A percentile compares a stretch with the other conserved stretches of the same genome.
Evolutionary conservation across 257 asterid genomes (phyloP).

Genomic region (Ilex aquifolium): DNA sequence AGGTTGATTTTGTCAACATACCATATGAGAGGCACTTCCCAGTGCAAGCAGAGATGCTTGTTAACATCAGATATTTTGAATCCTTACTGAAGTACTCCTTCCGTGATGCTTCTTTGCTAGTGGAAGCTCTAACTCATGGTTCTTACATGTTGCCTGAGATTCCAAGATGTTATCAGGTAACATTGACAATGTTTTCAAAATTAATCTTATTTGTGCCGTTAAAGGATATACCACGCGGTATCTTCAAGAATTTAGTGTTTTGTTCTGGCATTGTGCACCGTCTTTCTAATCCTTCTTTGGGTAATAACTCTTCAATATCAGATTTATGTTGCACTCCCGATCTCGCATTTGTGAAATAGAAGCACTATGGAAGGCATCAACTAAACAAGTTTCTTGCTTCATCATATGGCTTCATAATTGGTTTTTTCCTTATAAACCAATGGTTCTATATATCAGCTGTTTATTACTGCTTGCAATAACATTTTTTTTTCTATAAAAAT

Average conservation of each 20-base stretch:
- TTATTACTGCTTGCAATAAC: background rate
- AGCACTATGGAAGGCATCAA: too few species aligned
- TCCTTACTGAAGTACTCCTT: slow-evolving; percentile 48
- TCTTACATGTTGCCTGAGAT: slow-evolving; percentile 85
- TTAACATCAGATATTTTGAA: slow-evolving; percentile 43
- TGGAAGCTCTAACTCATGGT: slow-evolving; percentile 87
- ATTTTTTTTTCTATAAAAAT: background rate
- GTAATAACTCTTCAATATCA: too few species aligned
- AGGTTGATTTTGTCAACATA: slow-evolving; percentile 27
- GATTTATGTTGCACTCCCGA: slow-evolving; percentile 3
- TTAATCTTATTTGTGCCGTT: too few species aligned
- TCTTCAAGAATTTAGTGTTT: too few species aligned
- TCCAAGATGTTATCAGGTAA: slow-evolving; percentile 88
- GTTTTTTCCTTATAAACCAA: too few species aligned
- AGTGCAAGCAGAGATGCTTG: slow-evolving; percentile 33
- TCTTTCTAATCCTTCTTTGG: background rate
- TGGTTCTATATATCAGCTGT: background rate
- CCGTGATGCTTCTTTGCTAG: slow-evolving; percentile 57
- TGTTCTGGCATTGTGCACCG: background rate
- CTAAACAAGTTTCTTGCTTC: too few species aligned
- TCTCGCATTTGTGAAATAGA: too few species aligned
- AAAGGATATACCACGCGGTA: too few species aligned
- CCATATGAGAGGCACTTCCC: slow-evolving; percentile 42
- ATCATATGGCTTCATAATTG: too few species aligned
- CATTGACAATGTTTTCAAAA: background rate